Evolutionary conservation across 1,284 basidiomycete genomes (phyloP).

Genomic region (Boletellus sp.): DNA sequence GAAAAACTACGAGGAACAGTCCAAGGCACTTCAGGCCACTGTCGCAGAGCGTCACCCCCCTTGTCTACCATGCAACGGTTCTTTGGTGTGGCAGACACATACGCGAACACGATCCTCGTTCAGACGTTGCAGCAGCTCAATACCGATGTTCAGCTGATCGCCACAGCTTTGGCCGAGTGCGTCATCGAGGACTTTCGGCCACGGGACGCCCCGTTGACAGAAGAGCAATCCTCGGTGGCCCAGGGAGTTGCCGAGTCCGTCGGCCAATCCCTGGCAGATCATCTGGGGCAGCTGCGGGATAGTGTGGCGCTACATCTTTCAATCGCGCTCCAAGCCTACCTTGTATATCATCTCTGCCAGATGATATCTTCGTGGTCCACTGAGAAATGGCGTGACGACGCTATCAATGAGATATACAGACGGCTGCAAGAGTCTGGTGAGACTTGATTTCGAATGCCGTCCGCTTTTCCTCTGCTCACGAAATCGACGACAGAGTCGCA

Average conservation of each 20-base stretch:
- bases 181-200: background rate
- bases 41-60: background rate
- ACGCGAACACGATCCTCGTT: conserved; percentile 6
- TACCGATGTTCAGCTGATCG: conserved; percentile 10
- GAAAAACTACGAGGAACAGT: background rate
- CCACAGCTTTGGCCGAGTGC: conserved; percentile 5
- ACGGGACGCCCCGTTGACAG: background rate
- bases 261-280: background rate
- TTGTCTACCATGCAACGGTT: conserved; percentile 4
- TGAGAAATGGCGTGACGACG: conserved; percentile 1
- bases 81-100: conserved; percentile 3
- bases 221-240: conserved; percentile 1
- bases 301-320: conserved; percentile 4
- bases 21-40: background rate
- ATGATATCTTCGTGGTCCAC: conserved; percentile 14
- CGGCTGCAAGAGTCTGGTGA: conserved; percentile 5
- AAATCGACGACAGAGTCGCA: conserved; percentile 5
- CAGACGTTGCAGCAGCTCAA: conserved; percentile 9
- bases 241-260: background rate
- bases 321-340: conserved; percentile 11
- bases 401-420: conserved; percentile 6
- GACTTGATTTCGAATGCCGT: background rate
- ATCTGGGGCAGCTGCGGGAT: background rate
- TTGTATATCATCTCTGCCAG: background rate
- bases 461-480: background rate